These are phyloP conservation scores for Xylona heveae DNA, from an alignment of 495 filamentous ascomycete genomes.

Conservation along the genomic window DNA sequence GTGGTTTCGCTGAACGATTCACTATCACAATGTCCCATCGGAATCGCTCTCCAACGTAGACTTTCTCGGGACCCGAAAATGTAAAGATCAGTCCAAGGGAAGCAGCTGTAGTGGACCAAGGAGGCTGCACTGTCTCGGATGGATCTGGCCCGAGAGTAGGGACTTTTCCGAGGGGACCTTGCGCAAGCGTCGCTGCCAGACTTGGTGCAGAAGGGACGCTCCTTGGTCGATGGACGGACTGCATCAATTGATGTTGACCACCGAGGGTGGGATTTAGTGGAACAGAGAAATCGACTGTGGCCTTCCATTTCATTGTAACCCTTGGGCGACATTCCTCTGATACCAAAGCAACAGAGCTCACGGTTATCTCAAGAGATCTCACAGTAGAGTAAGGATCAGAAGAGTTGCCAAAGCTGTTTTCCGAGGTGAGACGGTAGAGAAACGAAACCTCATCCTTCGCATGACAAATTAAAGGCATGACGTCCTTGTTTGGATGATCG, in stretches of 20 bases:
- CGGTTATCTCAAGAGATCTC: constrained; percentile 36
- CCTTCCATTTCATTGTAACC: constrained; percentile 63
- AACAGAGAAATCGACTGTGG: constrained; percentile 62
- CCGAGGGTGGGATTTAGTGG: constrained; percentile 28
- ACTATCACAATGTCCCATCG: constrained; percentile 78
- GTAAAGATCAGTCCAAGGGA: constrained; percentile 61
- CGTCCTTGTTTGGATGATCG: constrained; percentile 32
- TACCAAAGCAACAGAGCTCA: constrained; percentile 43
- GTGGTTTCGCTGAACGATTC: constrained; percentile 45
- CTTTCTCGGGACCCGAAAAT: constrained; percentile 36
- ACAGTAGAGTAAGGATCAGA: constrained; percentile 12
- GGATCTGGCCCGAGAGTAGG: constrained; percentile 29
- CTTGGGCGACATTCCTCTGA: constrained; percentile 44
- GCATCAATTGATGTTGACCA: constrained; percentile 18
- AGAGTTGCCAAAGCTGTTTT: constrained; percentile 28
- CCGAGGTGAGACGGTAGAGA: constrained; percentile 55
- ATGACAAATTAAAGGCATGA: constrained; percentile 43
- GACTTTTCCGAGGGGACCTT: no score
- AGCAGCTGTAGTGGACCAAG: constrained; percentile 22
- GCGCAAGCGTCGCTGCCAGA: no score
- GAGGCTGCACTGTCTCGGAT: constrained; percentile 23
- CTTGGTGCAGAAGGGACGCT: no score
- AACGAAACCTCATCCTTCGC: constrained; percentile 73
- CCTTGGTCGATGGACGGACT: constrained; percentile 20
- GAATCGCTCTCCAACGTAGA: constrained; percentile 56